Base-by-base conservation (phyloP, 2,329 filamentous ascomycete genomes). In the Pestalotiopsis sp. region DNA sequence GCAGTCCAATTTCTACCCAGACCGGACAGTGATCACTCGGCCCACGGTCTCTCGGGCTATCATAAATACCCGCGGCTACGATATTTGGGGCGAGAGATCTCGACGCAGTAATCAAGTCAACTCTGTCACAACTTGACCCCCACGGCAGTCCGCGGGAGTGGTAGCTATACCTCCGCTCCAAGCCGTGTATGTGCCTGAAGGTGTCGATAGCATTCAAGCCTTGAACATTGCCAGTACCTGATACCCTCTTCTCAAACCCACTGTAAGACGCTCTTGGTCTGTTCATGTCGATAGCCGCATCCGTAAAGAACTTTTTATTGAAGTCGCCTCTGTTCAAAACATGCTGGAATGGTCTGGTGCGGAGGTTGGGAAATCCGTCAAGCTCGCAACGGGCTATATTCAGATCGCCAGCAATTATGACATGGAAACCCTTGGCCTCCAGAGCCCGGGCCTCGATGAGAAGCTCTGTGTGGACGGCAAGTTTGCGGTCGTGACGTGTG, bases 21-120 rank as follows among this genome's bases (percentile, higher is more conserved):
- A 89, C 73, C 0, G 86, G 85, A 17, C 86, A 84, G 78, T 88
- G 86, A 76, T 88, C 86, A 74, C 85, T 87, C 2, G 82, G 79
- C 1, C 84, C 85, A 52, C 86, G 78, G 69, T 87, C 86, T 69
- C 75, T 72, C 4, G 78, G 77, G 45, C 77, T 77, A 31, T 84
- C 79, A 67, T 81, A 72, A 5, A 80, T 80, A 4, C 75, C 76
- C 5, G 77, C 76, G 14, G 69, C 71, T 2, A 73, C 9, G 31
- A 80, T 73, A 5, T 61, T 66, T 6, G 72, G 66, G 58, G 71
- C 80, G 11, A 86, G 70, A 1, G 61, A 69, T 64, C 71, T 77
- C 4, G 83, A 86, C 20, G 81, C 79, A 67, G 89, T 75, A 25
- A 86, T 81, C 74, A 86, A 78, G 73, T 89, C 86, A 1, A 88